Conservation (phyloP, 129 eudicot species). For the Centrapalus pauciflorus region DNA sequence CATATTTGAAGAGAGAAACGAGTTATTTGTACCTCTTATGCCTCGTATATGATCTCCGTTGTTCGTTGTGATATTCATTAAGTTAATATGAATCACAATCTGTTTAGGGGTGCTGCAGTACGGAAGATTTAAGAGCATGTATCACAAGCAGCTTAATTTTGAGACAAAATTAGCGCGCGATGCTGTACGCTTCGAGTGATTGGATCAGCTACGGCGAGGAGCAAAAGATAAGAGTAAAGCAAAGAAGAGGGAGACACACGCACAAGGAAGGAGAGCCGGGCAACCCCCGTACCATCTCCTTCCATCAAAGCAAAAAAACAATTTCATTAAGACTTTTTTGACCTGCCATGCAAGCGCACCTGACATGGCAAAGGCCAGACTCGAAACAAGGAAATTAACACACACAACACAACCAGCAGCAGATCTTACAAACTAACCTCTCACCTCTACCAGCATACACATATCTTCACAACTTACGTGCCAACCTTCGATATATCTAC, state of each 20-base stretch:
- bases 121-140: neutral
- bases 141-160: neutral
- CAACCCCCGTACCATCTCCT: constrained; percentile 85
- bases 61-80: neutral
- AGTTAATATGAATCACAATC: neutral
- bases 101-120: neutral
- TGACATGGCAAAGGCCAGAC: constrained; percentile 92
- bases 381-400: constrained; percentile 18
- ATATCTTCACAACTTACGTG: neutral
- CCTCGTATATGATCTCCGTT: constrained; percentile 1
- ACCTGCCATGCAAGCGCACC: constrained; percentile 99
- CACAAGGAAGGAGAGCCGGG: constrained; percentile 70
- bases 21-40: constrained; percentile 16
- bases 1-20: neutral
- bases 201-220: neutral
- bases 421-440: constrained; percentile 23
- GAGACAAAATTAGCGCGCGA: neutral
- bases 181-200: neutral
- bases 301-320: constrained; percentile 36
- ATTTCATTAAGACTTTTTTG: constrained; percentile 36
- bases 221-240: neutral
- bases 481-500: constrained; percentile 11
- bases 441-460: neutral
- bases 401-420: neutral
- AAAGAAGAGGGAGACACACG: constrained; percentile 1